Base-by-base conservation (phyloP, 345 rosid genomes). In the thale cress (Arabidopsis thaliana) region DNA sequence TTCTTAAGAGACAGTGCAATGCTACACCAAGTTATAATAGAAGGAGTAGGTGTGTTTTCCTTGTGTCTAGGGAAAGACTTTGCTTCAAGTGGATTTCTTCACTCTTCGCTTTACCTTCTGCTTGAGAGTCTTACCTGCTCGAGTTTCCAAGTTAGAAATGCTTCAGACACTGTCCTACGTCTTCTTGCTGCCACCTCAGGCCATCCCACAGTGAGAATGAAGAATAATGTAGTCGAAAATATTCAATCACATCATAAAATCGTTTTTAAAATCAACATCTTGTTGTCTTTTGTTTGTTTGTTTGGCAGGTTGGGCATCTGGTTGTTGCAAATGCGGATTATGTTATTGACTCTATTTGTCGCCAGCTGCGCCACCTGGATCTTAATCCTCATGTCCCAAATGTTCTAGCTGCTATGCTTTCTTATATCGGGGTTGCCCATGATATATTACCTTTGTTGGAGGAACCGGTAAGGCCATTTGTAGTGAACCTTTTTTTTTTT, bases 341-440 rank as follows among this genome's bases (percentile, higher is more conserved):
- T 71, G 73, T 94, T 40, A 53, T 92, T 68, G 99, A 94, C 79
- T 92, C 99, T 69, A 79, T 94, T 45, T 91, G 95, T 79, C 93
- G 83, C 69, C 99, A 94, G 66, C 78, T 94, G 44, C 93, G 91
- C 25, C 99, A 91, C 80, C 75, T 94, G 72, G 93, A 94, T 87
- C 89, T 91, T 67, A 87, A 94, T 69, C 92, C 97, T 58, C 93
- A 83, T 62, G 92, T 86, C 59, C 99, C 99, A 52, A 86, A 82
- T 85, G 99, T 94, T 69, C 93, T 94, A 74, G 96, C 99, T 75
- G 87, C 97, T 50, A 80, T 94, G 92, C 97, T 94, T 81, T 94
- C 99, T 56, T 94, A 87, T 78, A 76, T 94, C 36, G 97, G 99
- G 65, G 90, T 87, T 61, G 96, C 97, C 40, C 74, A 82, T 68